phyloP scores from a whole-genome alignment of 164 flowering plant species.

The Vitis labrusca region DNA sequence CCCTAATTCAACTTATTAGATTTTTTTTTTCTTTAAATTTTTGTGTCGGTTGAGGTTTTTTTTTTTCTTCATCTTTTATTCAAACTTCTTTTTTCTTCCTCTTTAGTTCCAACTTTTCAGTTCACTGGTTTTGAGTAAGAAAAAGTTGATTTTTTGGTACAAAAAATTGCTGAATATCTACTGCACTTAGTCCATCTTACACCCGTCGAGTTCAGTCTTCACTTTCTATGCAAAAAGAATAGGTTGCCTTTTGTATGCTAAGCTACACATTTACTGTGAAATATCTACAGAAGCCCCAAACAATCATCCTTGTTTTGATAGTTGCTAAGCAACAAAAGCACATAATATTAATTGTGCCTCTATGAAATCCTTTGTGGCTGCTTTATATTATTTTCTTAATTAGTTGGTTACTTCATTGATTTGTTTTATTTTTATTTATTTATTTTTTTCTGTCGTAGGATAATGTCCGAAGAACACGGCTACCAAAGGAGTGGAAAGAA shows the following conservation, averaged over 20 bases:
- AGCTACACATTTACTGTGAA: slow-evolving; percentile 3
- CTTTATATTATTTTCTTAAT: background rate
- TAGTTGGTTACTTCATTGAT: background rate
- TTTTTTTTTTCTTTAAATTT: background rate
- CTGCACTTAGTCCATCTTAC: background rate
- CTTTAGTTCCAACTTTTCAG: slow-evolving; percentile 9
- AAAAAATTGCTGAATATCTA: background rate
- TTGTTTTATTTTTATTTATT: no score
- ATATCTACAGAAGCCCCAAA: no score
- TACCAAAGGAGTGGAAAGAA: slow-evolving; percentile 95
- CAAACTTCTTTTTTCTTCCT: slow-evolving; percentile 5
- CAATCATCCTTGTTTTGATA: slow-evolving; percentile 8
- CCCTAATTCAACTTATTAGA: slow-evolving; percentile 7
- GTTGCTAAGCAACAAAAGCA: background rate
- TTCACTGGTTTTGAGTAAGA: slow-evolving; percentile 6
- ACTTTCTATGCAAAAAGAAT: slow-evolving; percentile 8
- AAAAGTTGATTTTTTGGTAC: slow-evolving; percentile 1
- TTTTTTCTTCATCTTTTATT: background rate
- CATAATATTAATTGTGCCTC: background rate
- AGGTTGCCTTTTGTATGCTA: slow-evolving; percentile 1
- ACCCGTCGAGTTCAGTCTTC: slow-evolving; percentile 3
- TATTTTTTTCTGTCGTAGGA: slow-evolving; percentile 34
- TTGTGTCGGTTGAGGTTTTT: no score
- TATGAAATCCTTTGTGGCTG: no score
- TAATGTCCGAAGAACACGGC: slow-evolving; percentile 86